Evolutionary conservation across 2,329 filamentous ascomycete genomes (phyloP), one percentile per base, ranked within the genome.

Genomic region (Magnaporthiopsis incrustans): DNA sequence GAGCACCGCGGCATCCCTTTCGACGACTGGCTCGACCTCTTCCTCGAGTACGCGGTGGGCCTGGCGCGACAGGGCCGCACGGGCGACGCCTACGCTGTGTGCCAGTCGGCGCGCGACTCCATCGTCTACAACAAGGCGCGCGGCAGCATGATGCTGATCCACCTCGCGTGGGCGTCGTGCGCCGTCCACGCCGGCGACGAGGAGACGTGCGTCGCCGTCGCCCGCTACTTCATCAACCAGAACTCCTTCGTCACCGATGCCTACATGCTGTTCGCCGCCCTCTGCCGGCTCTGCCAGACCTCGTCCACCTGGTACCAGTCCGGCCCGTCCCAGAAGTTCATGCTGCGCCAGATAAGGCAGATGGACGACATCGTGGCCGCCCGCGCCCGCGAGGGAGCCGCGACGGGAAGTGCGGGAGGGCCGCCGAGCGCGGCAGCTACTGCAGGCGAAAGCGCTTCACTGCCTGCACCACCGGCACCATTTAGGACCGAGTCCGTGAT

Each of bases 271-370:
- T 96, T 94, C 73, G 85, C 89, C 35, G 84, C 89, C 27, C 79
- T 95, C n/a, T 90, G 90, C 64, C 85, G 89, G 25, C 79, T 96
- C 10, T 91, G 87, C 71, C 87, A 91, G 63, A 88, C 90, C 18
- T 86, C 89, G 1, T 81, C 86, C 53, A 84, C 87, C 35, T 91
- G 89, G 80, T 97, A 94, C 75, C 89, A 89, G 62, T 89, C 89
- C 3, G 90, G 91, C 0, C 88, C 91, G 0, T 88, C 89, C 26
- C 92, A 97, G 75, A 98, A 98, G 74, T 96, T 91, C 72, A 87
- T 98, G 70, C 81, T 97, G 65, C 88, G 95, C 5, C 92, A 96
- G 76, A 91, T 99, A 76, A 96, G 96, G 74, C 86, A 87, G 4
- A 90, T 96, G 79, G 95, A 99, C 74, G 89, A 84, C 67, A 78